phyloP scores from a whole-genome alignment of 1,284 basidiomycete genomes.

The Cyathus olla region DNA sequence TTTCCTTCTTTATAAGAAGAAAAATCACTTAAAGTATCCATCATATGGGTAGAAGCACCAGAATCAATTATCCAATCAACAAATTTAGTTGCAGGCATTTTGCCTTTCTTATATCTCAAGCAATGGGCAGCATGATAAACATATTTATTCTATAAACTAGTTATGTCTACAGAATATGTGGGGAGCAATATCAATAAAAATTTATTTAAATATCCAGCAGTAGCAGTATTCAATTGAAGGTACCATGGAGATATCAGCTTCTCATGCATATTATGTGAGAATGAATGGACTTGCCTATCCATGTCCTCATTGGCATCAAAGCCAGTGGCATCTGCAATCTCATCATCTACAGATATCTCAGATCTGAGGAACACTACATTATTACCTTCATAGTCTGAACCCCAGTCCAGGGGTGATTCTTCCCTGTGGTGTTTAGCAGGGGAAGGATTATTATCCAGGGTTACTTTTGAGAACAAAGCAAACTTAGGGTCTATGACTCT shows the following conservation, averaged over 20 bases:
- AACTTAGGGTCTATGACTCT: background rate
- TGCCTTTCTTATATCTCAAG: constrained; percentile 4
- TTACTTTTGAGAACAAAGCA: background rate
- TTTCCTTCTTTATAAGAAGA: background rate
- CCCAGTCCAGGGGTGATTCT: background rate
- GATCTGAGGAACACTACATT: background rate
- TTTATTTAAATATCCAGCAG: background rate
- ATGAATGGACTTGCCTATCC: background rate
- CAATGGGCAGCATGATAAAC: constrained; percentile 2
- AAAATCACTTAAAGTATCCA: background rate
- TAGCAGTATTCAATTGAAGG: background rate
- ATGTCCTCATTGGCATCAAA: no score
- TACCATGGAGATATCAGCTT: background rate
- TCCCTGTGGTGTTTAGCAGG: background rate
- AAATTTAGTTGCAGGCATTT: background rate
- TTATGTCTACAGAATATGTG: background rate
- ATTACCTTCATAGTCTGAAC: background rate
- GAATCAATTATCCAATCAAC: constrained; percentile 17
- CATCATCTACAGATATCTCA: background rate
- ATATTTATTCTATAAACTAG: background rate
- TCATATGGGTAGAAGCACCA: constrained; percentile 14
- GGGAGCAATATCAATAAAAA: background rate
- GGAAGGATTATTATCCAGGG: no score
- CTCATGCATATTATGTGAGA: background rate
- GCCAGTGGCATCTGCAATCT: background rate